Evolutionary conservation across 495 filamentous ascomycete species (phyloP).

Genomic region (Talaromyces ruber): DNA sequence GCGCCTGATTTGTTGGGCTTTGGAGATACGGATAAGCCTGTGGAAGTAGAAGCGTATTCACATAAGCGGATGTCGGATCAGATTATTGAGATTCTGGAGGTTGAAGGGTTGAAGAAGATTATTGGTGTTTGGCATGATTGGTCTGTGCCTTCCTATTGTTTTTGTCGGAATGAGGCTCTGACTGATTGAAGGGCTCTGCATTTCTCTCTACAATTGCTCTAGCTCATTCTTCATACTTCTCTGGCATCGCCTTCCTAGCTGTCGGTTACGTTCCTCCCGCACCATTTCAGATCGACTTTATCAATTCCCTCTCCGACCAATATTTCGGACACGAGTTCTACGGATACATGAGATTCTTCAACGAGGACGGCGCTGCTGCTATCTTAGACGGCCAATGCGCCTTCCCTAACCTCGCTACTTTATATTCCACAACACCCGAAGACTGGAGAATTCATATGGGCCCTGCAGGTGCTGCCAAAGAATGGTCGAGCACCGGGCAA

Average conservation of each 20-base stretch:
- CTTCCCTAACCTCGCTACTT: not conserved
- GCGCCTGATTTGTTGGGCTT: slow-evolving; percentile 43
- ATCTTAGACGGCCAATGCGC: not conserved
- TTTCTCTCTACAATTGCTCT: not conserved
- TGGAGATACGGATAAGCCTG: slow-evolving; percentile 33
- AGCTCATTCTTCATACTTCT: not conserved
- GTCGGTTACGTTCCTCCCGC: not conserved
- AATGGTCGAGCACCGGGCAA: not conserved
- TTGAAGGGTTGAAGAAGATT: slow-evolving; percentile 9
- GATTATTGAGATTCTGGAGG: slow-evolving; percentile 26
- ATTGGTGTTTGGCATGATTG: not conserved
- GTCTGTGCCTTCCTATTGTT: not conserved
- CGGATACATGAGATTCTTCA: slow-evolving; percentile 2
- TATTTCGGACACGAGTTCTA: not conserved
- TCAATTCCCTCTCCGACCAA: not conserved
- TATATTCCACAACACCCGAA: not conserved
- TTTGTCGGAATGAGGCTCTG: not conserved
- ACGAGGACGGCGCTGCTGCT: not conserved
- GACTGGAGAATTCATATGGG: slow-evolving; percentile 1
- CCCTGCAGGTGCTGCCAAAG: not conserved
- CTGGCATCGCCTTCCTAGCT: not conserved
- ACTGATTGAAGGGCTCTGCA: not conserved
- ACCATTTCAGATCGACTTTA: not conserved
- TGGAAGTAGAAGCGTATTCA: slow-evolving; percentile 18
- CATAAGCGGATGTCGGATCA: slow-evolving; percentile 24